Evolutionary conservation across 108 stramenopile species (phyloP), one percentile per base, ranked within the genome.

Genomic region (Cyclotella baltica): DNA sequence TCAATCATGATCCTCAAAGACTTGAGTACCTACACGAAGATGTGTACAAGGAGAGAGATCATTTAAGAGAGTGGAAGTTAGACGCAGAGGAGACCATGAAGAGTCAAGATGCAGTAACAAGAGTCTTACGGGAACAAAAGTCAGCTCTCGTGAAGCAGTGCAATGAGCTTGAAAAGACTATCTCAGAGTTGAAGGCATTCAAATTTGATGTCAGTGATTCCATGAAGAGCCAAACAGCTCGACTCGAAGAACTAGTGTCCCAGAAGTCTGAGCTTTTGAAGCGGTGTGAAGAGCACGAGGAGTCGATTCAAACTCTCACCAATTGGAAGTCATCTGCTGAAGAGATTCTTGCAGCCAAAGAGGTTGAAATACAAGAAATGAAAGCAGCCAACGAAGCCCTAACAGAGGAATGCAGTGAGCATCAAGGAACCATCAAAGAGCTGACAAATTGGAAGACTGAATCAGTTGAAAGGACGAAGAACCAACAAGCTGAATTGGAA

Each of bases 41-140:
- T 59, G 28, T 20, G 20, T 59, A 31, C 20, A 59, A 59, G 29
- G 58, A 59, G 29, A 59, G 58, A 30, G 29, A 59, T 31, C 2
- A 62, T 18, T 62, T 62, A 20, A 35, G 31, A 36, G 59, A 34
- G 20, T 62, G 31, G 34, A 62, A 62, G 31, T 35, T 62, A 35
- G 34, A 62, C 33, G 8, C 34, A 13, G 31, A 62, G 10, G 59
- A 62, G 18, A 62, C n/a, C 1, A 34, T 62, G 59, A 34, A 62
- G 35, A 2, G 59, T 25, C 30, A 62, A 35, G 59, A 62, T 34
- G 34, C 30, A 16, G 59, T 19, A 2, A 34, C 18, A 62, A 33
- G 2, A 34, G 59, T 62, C 10, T 34, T 62, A 11, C 31, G 59
- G 35, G 31, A 35, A 19, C 59, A 62, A 62, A 62, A 62, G 20